Evolutionary conservation across 202 grass and related monocot genomes (phyloP).

Genomic region (Setaria viridis): DNA sequence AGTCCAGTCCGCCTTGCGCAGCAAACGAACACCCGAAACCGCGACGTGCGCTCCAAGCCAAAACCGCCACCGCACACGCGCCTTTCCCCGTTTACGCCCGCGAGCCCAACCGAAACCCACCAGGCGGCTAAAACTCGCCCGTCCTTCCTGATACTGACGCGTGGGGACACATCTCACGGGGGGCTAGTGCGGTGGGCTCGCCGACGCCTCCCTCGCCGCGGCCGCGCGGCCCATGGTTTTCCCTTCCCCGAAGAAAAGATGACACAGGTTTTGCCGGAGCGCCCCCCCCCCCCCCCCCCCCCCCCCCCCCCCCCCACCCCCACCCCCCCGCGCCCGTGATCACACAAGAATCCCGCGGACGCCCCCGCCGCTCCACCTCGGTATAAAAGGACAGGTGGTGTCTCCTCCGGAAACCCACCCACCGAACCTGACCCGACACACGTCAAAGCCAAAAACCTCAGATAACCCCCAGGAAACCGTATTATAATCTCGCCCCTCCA

Average conservation of each 20-base stretch:
- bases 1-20: constrained; percentile 7
- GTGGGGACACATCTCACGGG: not conserved
- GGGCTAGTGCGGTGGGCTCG: not conserved
- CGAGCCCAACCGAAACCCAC: not conserved
- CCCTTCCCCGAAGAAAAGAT: not conserved
- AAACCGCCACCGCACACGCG: not conserved
- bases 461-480: not conserved
- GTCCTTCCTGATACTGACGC: not conserved
- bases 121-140: not conserved
- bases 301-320: no score
- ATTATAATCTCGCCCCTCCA: not conserved
- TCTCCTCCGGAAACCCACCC: not conserved
- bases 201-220: not conserved
- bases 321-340: no score
- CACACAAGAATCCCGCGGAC: not conserved
- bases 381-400: constrained; percentile 40
- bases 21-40: constrained; percentile 27
- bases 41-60: constrained; percentile 39
- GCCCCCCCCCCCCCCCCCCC: no score
- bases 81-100: not conserved
- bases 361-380: not conserved
- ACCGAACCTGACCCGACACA: not conserved
- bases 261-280: not conserved
- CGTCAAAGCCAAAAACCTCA: constrained; percentile 21
- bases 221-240: constrained; percentile 40